phyloP scores from a whole-genome alignment of 805 yeast genomes.

The Candida parachauliodes region DNA sequence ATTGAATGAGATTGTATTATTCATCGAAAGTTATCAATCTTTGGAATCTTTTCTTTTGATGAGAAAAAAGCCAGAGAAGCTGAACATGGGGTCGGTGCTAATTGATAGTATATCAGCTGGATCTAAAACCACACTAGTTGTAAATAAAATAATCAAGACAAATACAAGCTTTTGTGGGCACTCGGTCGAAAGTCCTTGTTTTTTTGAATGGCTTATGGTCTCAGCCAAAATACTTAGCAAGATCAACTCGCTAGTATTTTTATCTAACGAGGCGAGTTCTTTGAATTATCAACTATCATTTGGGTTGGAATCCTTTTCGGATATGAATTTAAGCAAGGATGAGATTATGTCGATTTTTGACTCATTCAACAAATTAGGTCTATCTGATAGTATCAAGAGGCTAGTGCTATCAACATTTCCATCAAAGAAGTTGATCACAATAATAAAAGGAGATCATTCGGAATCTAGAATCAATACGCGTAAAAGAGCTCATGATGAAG shows the following conservation, averaged over 20 bases:
- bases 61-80: not conserved
- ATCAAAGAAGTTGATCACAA: conserved; percentile 1
- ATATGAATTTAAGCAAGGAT: conserved; percentile 5
- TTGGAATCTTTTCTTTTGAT: conserved; percentile 8
- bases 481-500: not conserved
- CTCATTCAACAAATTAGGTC: conserved; percentile 2
- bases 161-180: conserved; percentile 1
- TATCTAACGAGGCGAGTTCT: conserved; percentile 10
- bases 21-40: conserved; percentile 1
- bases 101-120: conserved; percentile 1
- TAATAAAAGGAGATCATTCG: not conserved
- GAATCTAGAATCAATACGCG: not conserved
- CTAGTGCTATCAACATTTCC: conserved; percentile 9
- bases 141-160: conserved; percentile 4
- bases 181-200: too few relatives aligned
- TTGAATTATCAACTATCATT: conserved; percentile 14
- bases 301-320: conserved; percentile 10
- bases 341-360: conserved; percentile 8
- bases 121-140: not conserved
- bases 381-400: not conserved
- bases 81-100: not conserved
- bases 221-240: not conserved
- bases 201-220: conserved; percentile 8
- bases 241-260: not conserved
- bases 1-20: conserved; percentile 3